Evolutionary conservation across 768 basidiomycete genomes (phyloP).

Genomic region (Tephrocybe rancida): DNA sequence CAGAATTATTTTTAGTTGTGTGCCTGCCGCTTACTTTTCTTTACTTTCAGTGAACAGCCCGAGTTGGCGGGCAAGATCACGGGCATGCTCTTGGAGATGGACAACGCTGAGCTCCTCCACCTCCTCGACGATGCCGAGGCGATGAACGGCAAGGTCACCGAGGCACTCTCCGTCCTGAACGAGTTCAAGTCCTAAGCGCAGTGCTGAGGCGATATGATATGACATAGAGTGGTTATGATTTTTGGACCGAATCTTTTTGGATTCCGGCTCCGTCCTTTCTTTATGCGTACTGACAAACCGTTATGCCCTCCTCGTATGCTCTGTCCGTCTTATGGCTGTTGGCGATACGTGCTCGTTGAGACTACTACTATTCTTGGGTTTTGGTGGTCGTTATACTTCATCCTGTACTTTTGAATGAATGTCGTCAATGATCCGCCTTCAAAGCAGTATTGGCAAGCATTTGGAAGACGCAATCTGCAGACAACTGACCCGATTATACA

Average conservation of each 20-base stretch:
- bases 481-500: no score
- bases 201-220: not conserved
- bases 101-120: slow-evolving; percentile 89
- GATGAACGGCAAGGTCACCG: slow-evolving; percentile 86
- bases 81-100: slow-evolving; percentile 99
- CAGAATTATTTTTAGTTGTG: slow-evolving; percentile 11
- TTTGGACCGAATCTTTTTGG: slow-evolving; percentile 32
- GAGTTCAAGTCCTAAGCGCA: slow-evolving; percentile 53
- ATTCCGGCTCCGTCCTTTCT: slow-evolving; percentile 51
- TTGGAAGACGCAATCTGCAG: no score
- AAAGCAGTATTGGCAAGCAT: no score
- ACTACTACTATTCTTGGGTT: slow-evolving; percentile 29
- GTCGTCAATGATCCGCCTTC: slow-evolving; percentile 33
- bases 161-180: slow-evolving; percentile 86
- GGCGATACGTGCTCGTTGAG: slow-evolving; percentile 20
- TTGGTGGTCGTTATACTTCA: slow-evolving; percentile 46
- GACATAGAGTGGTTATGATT: slow-evolving; percentile 6
- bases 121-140: slow-evolving; percentile 85
- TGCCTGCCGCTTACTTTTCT: not conserved
- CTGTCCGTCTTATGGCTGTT: slow-evolving; percentile 40
- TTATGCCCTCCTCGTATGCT: slow-evolving; percentile 20
- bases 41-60: slow-evolving; percentile 63
- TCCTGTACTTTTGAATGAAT: slow-evolving; percentile 16
- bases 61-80: slow-evolving; percentile 99
- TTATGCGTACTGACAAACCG: slow-evolving; percentile 34